phyloP scores from a whole-genome alignment of 2,329 filamentous ascomycete species.

The Ceratocystis cubensis region DNA sequence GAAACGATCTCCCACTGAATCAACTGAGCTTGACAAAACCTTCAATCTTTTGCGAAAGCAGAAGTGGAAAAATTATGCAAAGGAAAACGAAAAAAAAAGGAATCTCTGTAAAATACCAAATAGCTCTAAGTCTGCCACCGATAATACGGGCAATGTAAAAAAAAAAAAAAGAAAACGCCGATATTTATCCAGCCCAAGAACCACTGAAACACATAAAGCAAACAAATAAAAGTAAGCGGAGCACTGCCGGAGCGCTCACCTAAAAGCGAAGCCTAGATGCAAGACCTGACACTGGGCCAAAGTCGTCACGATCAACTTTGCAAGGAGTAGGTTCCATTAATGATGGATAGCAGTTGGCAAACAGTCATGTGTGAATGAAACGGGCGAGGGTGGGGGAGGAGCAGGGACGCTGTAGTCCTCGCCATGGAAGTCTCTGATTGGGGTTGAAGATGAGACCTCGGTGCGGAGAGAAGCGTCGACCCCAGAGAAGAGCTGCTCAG shows the following conservation, averaged over 20 bases:
- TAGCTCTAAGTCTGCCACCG: neutral
- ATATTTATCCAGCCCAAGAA: constrained; percentile 10
- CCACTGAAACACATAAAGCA: constrained; percentile 1
- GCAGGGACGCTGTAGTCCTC: constrained; percentile 53
- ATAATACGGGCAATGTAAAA: neutral
- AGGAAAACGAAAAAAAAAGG: neutral
- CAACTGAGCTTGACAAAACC: neutral
- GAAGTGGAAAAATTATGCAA: neutral
- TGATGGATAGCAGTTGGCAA: constrained; percentile 7
- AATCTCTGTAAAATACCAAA: neutral
- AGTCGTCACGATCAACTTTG: neutral
- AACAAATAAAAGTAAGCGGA: constrained; percentile 10
- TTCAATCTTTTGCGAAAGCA: neutral
- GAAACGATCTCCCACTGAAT: neutral
- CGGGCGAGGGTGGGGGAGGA: constrained; percentile 50
- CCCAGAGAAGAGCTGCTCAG: constrained; percentile 42
- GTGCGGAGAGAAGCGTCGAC: constrained; percentile 39
- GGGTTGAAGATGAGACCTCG: constrained; percentile 31
- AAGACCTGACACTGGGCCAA: neutral
- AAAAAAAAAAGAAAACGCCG: constrained; percentile 1
- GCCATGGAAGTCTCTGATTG: constrained; percentile 39
- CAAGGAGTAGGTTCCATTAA: neutral
- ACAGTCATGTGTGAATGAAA: constrained; percentile 41
- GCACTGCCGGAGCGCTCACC: neutral
- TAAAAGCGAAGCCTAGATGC: neutral